A percentile compares a stretch with the other conserved stretches of the same genome.
Evolutionary conservation across 768 basidiomycete genomes (phyloP).

Genomic region (Calocybe indica): DNA sequence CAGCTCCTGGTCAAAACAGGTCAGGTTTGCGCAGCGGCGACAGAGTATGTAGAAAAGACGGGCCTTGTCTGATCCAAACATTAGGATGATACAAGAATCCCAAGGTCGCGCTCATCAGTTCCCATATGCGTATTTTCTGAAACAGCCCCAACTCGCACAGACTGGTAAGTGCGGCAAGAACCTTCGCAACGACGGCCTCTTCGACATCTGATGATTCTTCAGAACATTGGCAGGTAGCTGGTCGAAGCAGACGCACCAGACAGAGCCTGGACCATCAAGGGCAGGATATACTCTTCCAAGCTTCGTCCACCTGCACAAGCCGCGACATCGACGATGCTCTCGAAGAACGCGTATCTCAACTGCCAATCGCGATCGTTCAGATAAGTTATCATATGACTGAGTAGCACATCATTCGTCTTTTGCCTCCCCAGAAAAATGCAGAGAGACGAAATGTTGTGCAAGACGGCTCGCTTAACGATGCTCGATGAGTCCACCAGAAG

Average conservation of each 20-base stretch:
- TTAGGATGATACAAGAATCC: constrained; percentile 96
- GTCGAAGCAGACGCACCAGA: constrained; percentile 53
- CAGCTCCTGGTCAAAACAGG: constrained; percentile 52
- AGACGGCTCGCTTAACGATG: constrained; percentile 85
- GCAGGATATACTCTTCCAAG: constrained; percentile 95
- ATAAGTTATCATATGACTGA: constrained; percentile 86
- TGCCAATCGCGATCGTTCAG: constrained; percentile 89
- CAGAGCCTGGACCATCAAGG: constrained; percentile 91
- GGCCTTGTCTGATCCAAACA: constrained; percentile 91
- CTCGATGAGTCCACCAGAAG: constrained; percentile 87
- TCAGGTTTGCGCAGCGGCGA: constrained; percentile 1
- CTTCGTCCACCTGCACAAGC: constrained; percentile 89
- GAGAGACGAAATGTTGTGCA: constrained; percentile 80
- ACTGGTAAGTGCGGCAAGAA: constrained; percentile 81
- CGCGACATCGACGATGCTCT: constrained; percentile 92
- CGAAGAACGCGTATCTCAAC: constrained; percentile 87
- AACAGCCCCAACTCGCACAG: constrained; percentile 88
- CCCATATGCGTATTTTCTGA: constrained; percentile 96
- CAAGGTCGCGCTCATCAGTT: constrained; percentile 81
- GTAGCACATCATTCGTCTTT: constrained; percentile 89
- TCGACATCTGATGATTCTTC: constrained; percentile 66
- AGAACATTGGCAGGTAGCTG: not conserved
- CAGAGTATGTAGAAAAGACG: constrained; percentile 3
- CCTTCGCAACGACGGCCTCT: constrained; percentile 89
- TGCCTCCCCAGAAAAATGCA: constrained; percentile 93